Evolutionary conservation across 2,329 filamentous ascomycete species (phyloP).

Genomic region (Ascochyta clinopodiicola): DNA sequence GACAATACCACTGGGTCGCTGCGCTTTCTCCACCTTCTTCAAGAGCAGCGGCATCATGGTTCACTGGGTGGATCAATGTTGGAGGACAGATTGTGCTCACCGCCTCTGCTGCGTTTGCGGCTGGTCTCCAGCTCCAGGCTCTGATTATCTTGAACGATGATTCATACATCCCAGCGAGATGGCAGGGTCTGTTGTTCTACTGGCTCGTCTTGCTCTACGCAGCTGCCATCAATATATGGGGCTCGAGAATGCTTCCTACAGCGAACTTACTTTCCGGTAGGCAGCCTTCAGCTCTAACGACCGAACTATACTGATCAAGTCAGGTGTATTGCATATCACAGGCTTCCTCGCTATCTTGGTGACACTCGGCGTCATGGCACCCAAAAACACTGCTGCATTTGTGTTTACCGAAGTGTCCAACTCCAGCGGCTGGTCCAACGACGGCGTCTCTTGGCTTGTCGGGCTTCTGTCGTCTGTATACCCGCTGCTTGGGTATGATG

Average conservation of each 20-base stretch:
- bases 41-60: constrained; percentile 49
- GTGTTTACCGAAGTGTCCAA: constrained; percentile 30
- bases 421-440: constrained; percentile 28
- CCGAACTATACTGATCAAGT: neutral
- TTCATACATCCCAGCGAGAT: constrained; percentile 51
- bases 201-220: constrained; percentile 53
- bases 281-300: neutral
- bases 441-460: constrained; percentile 33
- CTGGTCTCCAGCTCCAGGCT: constrained; percentile 53
- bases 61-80: constrained; percentile 53
- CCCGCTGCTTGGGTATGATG: constrained; percentile 47
- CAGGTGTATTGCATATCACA: constrained; percentile 24
- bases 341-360: constrained; percentile 27
- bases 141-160: constrained; percentile 54
- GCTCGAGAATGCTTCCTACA: constrained; percentile 47
- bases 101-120: constrained; percentile 57
- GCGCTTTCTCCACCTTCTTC: constrained; percentile 46
- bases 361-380: constrained; percentile 29
- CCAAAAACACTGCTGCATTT: constrained; percentile 26
- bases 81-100: constrained; percentile 56
- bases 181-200: constrained; percentile 58
- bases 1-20: constrained; percentile 57
- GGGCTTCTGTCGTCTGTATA: constrained; percentile 32
- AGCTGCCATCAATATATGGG: constrained; percentile 53
- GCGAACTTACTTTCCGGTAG: constrained; percentile 42